Evolutionary conservation across 257 asterid genomes (phyloP), one percentile per base, ranked within the genome.

Genomic region (Lavandula angustifolia): DNA sequence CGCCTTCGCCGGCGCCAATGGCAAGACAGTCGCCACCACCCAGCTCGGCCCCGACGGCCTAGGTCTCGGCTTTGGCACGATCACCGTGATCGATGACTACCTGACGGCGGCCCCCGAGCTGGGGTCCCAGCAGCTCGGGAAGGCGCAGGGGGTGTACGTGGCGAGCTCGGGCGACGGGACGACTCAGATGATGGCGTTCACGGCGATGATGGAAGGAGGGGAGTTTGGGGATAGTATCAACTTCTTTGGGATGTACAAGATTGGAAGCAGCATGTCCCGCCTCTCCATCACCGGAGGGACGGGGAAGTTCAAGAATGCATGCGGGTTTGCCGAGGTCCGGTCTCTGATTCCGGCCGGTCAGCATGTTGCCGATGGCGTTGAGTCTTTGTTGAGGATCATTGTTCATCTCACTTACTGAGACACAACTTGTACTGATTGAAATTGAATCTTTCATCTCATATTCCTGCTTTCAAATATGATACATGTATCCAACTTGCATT

Each of bases 211-310:
- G 80, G 81, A 73, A 42, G 79, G 84, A 17, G 81, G 84, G 35
- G 81, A 83, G 27, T 74, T 62, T 2, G 79, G 84, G 0, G 88
- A 89, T 18, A 69, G 84, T 17, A 29, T 90, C 12, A 85, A 84
- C 64, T 76, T 85, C 44, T 87, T 81, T 5, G 95, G 97, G 0
- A 81, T 87, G 38, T 88, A 77, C 64, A 76, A 61, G 74, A 58
- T 80, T 0, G 86, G 88, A 11, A 79, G 80, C 52, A 51, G 57
- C 2, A 79, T 85, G 81, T 84, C 95, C 3, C 80, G 86, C 11
- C 66, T 87, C 51, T 91, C 92, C 7, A 82, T 89, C 3, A 83
- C 87, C 10, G 94, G 95, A 0, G 94, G 96, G 5, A 80, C 77
- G 0, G 89, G 94, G 6, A 87, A 76, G 81, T 89, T 76, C 48